A percentile compares a stretch with the other conserved stretches of the same genome.
Conservation (phyloP, 495 filamentous ascomycete species). For the Thozetella sp. region DNA sequence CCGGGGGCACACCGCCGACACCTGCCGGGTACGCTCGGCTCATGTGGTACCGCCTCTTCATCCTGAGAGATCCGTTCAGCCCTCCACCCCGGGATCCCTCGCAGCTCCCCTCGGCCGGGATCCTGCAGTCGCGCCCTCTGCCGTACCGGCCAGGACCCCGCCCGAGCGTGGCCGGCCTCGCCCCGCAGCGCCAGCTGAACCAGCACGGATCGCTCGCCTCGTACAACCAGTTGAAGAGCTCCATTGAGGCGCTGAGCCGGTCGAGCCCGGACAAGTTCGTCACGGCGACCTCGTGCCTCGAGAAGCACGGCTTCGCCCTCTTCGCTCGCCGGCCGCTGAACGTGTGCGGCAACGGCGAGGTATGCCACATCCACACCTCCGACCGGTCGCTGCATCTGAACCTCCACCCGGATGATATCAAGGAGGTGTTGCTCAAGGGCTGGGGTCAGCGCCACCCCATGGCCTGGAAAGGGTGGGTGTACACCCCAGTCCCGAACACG, state of each 20-base stretch:
- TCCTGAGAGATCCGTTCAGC: slow-evolving; percentile 58
- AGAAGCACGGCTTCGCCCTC: slow-evolving; percentile 76
- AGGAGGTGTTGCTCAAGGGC: slow-evolving; percentile 72
- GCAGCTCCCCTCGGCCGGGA: slow-evolving; percentile 33
- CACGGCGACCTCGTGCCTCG: slow-evolving; percentile 71
- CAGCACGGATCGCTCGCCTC: slow-evolving; percentile 57
- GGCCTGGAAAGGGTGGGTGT: slow-evolving; percentile 54
- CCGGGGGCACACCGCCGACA: slow-evolving; percentile 78
- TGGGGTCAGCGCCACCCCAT: slow-evolving; percentile 93
- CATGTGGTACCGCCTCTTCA: slow-evolving; percentile 58
- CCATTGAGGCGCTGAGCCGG: slow-evolving; percentile 51
- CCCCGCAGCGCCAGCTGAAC: slow-evolving; percentile 75
- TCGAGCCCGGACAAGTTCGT: slow-evolving; percentile 51
- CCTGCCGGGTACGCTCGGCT: slow-evolving; percentile 73
- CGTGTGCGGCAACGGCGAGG: slow-evolving; percentile 70
- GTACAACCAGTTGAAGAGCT: slow-evolving; percentile 49
- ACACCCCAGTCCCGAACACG: slow-evolving; percentile 61
- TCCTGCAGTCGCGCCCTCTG: slow-evolving; percentile 40
- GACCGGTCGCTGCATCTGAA: slow-evolving; percentile 79
- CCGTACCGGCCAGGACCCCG: slow-evolving; percentile 62
- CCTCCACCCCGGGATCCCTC: slow-evolving; percentile 35
- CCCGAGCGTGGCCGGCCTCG: slow-evolving; percentile 71
- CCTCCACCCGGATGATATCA: slow-evolving; percentile 78
- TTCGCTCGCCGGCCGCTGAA: slow-evolving; percentile 65
- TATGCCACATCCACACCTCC: slow-evolving; percentile 76